Evolutionary conservation across 1,284 basidiomycete species (phyloP), one percentile per base, ranked within the genome.

Genomic region (Tylopilus sp.): DNA sequence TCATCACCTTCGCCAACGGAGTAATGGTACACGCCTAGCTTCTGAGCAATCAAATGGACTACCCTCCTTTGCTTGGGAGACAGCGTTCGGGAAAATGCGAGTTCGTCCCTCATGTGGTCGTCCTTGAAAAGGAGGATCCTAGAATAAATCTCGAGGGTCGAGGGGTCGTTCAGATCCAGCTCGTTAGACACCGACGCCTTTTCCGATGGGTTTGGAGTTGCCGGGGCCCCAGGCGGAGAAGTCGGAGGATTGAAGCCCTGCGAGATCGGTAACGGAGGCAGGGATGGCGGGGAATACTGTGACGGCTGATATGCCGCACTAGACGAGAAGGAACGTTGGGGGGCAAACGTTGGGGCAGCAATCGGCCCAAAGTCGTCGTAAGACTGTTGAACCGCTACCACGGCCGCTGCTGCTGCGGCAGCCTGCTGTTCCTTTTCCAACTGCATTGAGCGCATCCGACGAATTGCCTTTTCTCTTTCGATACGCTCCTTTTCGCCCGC

Each of bases 401-500:
- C n/a, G n/a, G n/a, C n/a, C n/a, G n/a, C n/a, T 0, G 31, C 51
- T 0, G 43, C 57, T 0, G 53, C 55, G 0, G 38, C 58, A 0
- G 67, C 65, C 51, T 72, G 75, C 44, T 78, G 77, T 62, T 89
- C 88, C 67, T 89, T 89, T 72, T 94, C 91, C 30, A 96, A 72
- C 65, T 96, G 92, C 84, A 96, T 93, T 48, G 90, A 93, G 59
- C 93, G 86, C 95, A 99, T 98, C 49, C 96, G 82, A 61, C 96
- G 91, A 59, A 99, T 86, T 2, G 97, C 97, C 75, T 99, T 99
- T 75, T 99, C 97, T 55, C 97, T 80, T 70, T 99, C 96, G 65
- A 99, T 99, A 50, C 93, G 83, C 67, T 99, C 97, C 74, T 99
- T 99, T 71, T 99, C 97, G 40, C 97, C 96, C 1, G 94, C 94